Evolutionary conservation across 257 asterid genomes (phyloP), one percentile per base, ranked within the genome.

Genomic region (Solanum ahanhuiri): DNA sequence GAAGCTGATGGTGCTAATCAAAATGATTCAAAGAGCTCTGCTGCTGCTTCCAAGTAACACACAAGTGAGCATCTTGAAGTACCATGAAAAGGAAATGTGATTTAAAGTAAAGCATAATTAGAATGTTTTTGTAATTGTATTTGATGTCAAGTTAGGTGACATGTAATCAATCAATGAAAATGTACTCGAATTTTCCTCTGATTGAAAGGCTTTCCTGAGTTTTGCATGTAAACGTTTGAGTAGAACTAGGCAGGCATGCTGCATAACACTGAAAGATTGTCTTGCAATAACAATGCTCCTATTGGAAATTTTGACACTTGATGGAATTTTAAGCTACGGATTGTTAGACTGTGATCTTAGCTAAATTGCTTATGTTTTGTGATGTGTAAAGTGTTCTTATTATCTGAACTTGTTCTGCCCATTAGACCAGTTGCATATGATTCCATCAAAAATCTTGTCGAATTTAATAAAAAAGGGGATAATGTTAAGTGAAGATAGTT

Each of bases 1-100:
- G 96, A 95, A 86, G 98, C 94, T 15, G 98, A 95, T 33, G 90
- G 91, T 35, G 83, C 91, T 84, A 88, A 87, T 75, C 92, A 81
- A 75, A 89, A 90, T 86, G 91, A 91, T 83, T 60, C 85, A 77
- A 88, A 83, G 60, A 67, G 87, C 86, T 72, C 88, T 69, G 51
- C 85, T 3, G 87, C 87, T 51, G 91, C 48, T 85, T 91, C 94
- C n/a, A 88, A 88, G 84, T 86, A 83, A 88, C 58, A 34, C 87
- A 64, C 72, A 34, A 5, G 48, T 20, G 86, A 17, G 43, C 84
- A 72, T 35, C 69, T 51, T 54, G 30, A 31, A 31, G 14, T 15
- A 14, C 12, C 77, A 69, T 31, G 41, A 15, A 30, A 30, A 63
- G 11, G 58, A 63, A 70, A 86, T 89, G 87, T 83, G 84, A 86